A percentile compares a stretch with the other conserved stretches of the same genome.
phyloP scores from a whole-genome alignment of 306 rosid genomes.

The Oxytropis ochrocephala region DNA sequence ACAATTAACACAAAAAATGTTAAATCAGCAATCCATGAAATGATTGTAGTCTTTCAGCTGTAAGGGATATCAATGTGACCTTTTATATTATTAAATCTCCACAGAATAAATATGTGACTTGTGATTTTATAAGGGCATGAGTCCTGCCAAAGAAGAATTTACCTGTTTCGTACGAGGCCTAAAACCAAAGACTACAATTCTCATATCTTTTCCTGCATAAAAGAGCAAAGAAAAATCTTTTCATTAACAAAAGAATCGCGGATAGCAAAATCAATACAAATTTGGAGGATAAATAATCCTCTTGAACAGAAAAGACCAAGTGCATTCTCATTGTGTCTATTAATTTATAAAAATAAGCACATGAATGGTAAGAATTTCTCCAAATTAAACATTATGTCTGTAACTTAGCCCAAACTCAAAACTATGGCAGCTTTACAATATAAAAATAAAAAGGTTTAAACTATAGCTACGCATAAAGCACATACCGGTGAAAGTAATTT shows the following conservation, averaged over 20 bases:
- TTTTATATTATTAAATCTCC: background rate
- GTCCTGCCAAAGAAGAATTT: conserved; percentile 5
- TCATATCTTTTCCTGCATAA: conserved; percentile 92
- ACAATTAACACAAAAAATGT: background rate
- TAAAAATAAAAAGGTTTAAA: background rate
- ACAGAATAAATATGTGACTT: background rate
- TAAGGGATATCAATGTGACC: background rate
- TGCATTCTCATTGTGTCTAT: background rate
- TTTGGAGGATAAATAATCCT: conserved; percentile 2
- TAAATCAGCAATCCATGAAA: background rate
- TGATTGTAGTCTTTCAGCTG: background rate
- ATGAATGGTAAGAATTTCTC: background rate
- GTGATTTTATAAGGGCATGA: background rate
- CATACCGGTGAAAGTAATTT: background rate
- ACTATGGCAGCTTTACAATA: background rate
- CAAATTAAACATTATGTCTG: background rate
- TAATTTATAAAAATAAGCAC: background rate
- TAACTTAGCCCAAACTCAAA: background rate
- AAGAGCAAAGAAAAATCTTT: conserved; percentile 18
- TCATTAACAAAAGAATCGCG: background rate
- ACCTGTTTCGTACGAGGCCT: conserved; percentile 94
- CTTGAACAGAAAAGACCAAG: background rate
- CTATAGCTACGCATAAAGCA: background rate
- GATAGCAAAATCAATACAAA: background rate
- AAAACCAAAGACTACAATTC: conserved; percentile 86